These are phyloP conservation scores for Zygoascus sp. DNA, from an alignment of 1,139 yeast genomes.

Conservation along the genomic window DNA sequence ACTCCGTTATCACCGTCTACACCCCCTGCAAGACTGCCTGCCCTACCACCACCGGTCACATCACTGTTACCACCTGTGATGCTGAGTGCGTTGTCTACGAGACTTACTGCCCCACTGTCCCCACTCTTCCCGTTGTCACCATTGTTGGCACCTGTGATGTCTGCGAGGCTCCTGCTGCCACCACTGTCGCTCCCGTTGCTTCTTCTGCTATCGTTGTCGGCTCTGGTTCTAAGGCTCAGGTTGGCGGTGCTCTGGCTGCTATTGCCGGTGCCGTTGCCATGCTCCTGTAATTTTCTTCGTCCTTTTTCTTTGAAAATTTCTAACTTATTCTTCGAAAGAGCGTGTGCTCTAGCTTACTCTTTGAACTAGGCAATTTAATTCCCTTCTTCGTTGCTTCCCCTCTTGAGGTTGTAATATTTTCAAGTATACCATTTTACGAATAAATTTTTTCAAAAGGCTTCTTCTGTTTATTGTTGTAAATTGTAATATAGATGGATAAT, in stretches of 20 bases:
- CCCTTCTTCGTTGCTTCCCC: neutral
- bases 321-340: neutral
- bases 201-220: conserved; percentile 12
- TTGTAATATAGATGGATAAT: too few relatives aligned
- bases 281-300: conserved; percentile 13
- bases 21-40: conserved; percentile 22
- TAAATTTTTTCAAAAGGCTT: neutral
- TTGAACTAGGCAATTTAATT: neutral
- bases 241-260: conserved; percentile 16
- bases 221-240: conserved; percentile 11
- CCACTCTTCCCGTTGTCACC: conserved; percentile 13
- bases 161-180: conserved; percentile 8
- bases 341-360: neutral
- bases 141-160: conserved; percentile 13
- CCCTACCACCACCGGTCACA: conserved; percentile 10
- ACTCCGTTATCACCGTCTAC: conserved; percentile 20
- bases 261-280: conserved; percentile 17
- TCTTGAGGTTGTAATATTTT: neutral
- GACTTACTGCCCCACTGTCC: conserved; percentile 10
- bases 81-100: conserved; percentile 5
- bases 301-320: neutral
- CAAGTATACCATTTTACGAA: neutral
- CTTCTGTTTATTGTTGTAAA: neutral
- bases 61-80: conserved; percentile 11
- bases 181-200: conserved; percentile 7